Evolutionary conservation across 164 flowering plant species (phyloP).

Genomic region (Annona squamosa): DNA sequence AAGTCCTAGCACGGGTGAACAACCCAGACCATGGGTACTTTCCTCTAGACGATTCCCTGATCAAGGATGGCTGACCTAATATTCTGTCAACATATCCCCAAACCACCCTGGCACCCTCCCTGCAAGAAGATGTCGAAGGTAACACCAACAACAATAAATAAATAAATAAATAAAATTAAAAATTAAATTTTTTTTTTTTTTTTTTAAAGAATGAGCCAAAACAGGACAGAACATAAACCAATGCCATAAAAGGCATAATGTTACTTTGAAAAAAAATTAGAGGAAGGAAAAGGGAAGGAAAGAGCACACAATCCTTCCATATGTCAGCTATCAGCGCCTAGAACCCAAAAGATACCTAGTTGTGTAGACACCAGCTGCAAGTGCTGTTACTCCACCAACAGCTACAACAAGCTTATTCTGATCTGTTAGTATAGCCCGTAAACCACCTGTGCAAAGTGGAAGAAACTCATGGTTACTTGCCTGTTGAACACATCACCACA

Average conservation of each 20-base stretch:
- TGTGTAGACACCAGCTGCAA: conserved; percentile 95
- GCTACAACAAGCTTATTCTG: conserved; percentile 71
- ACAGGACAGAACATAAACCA: neutral
- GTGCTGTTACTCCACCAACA: conserved; percentile 92
- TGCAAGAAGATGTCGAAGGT: conserved; percentile 25
- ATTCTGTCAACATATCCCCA: conserved; percentile 96
- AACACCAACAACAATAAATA: neutral
- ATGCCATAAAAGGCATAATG: neutral
- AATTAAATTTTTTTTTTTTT: no score
- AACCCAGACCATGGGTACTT: conserved; percentile 98
- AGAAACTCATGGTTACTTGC: neutral
- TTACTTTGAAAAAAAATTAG: neutral
- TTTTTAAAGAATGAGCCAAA: neutral
- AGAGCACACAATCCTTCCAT: neutral
- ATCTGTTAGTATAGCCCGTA: conserved; percentile 68
- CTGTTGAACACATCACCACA: no score
- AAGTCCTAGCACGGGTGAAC: conserved; percentile 47
- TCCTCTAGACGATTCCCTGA: conserved; percentile 93
- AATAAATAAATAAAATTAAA: no score
- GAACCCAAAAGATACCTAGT: conserved; percentile 50
- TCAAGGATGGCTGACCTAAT: conserved; percentile 93
- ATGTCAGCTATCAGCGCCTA: neutral
- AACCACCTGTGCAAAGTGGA: conserved; percentile 52
- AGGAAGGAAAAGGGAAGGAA: neutral
- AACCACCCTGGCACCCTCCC: conserved; percentile 94